Conservation (phyloP, 108 stramenopile species). For the Fragilaria radians region DNA sequence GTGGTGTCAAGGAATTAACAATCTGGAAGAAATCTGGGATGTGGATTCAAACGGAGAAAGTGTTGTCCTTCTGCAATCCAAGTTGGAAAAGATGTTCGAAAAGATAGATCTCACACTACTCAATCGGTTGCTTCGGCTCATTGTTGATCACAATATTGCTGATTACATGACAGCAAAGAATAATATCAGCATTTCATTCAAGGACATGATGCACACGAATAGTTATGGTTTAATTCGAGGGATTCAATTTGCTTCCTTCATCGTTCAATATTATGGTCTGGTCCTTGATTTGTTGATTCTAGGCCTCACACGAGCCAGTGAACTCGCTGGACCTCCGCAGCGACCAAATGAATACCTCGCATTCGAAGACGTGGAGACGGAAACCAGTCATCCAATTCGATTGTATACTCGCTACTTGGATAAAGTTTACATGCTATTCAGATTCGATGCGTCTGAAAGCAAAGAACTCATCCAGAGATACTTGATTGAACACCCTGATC, state of each 20-base stretch:
- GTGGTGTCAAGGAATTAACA: slow-evolving; percentile 99
- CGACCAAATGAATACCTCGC: slow-evolving; percentile 96
- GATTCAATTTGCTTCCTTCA: slow-evolving; percentile 92
- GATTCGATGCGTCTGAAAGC: slow-evolving; percentile 90
- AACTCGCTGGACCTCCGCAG: slow-evolving; percentile 95
- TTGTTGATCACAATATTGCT: slow-evolving; percentile 99
- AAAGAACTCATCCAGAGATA: slow-evolving; percentile 98
- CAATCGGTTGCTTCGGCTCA: slow-evolving; percentile 94
- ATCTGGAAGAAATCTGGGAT: slow-evolving; percentile 95
- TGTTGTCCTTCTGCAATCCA: slow-evolving; percentile 93
- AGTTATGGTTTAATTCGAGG: slow-evolving; percentile 96
- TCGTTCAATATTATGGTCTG: slow-evolving; percentile 97
- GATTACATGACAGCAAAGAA: slow-evolving; percentile 99
- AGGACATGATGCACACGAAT: slow-evolving; percentile 99
- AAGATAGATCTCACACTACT: slow-evolving; percentile 97
- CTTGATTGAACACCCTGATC: slow-evolving; percentile 98
- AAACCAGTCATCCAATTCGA: slow-evolving; percentile 94
- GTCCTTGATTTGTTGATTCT: slow-evolving; percentile 94
- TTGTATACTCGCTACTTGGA: slow-evolving; percentile 98
- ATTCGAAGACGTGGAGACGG: slow-evolving; percentile 93
- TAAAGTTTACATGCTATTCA: slow-evolving; percentile 95
- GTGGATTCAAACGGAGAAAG: slow-evolving; percentile 90
- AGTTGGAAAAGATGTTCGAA: slow-evolving; percentile 97
- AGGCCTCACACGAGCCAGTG: slow-evolving; percentile 94
- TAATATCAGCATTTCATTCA: slow-evolving; percentile 92